Conservation (phyloP, 106 monocot species). For the Dendrobium huoshanense region DNA sequence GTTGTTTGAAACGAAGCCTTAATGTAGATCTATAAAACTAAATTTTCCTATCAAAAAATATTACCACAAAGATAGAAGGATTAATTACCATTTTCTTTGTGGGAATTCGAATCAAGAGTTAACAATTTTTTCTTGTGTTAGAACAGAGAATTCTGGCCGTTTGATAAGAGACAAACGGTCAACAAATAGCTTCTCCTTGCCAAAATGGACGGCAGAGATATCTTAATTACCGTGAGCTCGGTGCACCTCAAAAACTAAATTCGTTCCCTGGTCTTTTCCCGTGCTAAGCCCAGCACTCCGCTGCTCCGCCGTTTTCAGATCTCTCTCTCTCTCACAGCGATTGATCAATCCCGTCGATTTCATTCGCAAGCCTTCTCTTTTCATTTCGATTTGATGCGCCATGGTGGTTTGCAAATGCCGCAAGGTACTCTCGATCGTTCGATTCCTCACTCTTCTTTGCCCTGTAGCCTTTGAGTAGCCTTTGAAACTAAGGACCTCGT, state of each 20-base stretch:
- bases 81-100: too few relatives aligned
- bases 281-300: not conserved
- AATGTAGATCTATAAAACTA: too few relatives aligned
- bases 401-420: constrained; percentile 99
- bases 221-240: not conserved
- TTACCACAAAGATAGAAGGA: too few relatives aligned
- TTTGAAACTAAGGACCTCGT: not conserved
- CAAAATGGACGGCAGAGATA: too few relatives aligned
- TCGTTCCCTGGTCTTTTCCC: not conserved
- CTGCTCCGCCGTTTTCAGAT: not conserved
- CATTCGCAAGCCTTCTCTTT: not conserved
- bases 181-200: too few relatives aligned
- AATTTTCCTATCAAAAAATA: too few relatives aligned
- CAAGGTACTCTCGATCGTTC: constrained; percentile 42
- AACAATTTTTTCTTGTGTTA: too few relatives aligned
- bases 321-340: not conserved
- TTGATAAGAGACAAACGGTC: too few relatives aligned
- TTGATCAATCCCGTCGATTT: not conserved
- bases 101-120: too few relatives aligned
- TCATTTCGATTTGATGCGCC: constrained; percentile 7
- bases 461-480: not conserved
- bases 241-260: not conserved
- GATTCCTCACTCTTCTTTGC: not conserved
- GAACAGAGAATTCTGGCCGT: too few relatives aligned
- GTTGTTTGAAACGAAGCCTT: too few relatives aligned